Base-by-base conservation (phyloP, 2,329 filamentous ascomycete genomes). In the Simplicillium aogashimaense region DNA sequence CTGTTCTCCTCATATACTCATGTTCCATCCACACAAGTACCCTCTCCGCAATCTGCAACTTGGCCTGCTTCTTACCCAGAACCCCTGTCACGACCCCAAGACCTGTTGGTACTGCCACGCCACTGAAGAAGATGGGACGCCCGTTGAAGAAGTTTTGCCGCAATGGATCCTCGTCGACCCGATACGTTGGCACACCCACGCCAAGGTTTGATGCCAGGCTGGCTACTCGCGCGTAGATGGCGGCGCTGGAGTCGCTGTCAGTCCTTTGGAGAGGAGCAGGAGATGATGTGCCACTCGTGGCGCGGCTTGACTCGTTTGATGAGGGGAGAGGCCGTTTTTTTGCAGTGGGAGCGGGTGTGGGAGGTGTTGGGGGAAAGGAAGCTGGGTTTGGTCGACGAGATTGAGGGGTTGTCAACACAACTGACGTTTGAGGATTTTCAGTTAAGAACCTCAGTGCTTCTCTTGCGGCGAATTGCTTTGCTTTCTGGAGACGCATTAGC, bases 391-490 rank as follows among this genome's bases (percentile, higher is more conserved):
- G 20, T 25, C 6, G 6, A 6, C 9, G 20, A 25, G 20, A 25
- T 5, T 5, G 9, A 9, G 20, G 20, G 20, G 20, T 6, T 25
- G 20, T 5, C 6, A 25, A 6, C 6, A 25, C 9, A 9, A 25
- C 9, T 5, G 20, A 25, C 6, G 20, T 25, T 25, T 25, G 20
- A 9, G 20, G 49, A 17, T 53, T 44, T 3, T 31, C 40, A 15
- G 53, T 49, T 13, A 74, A 56, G 57, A 62, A 72, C 7, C 61
- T 53, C 16, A 67, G 47, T 17, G 70, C 70, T 11, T 60, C 63
- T 47, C 64, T 65, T 16, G 73, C 71, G 1, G 74, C 72, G 45
- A 68, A 74, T 44, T 67, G 60, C 52, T 72, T 76, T 17, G 74
- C 72, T 29, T 67, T 53, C 57, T 65, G 36, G 2, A n/a, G n/a